Evolutionary conservation across 495 filamentous ascomycete genomes (phyloP).

Genomic region (Penicillium taxi): DNA sequence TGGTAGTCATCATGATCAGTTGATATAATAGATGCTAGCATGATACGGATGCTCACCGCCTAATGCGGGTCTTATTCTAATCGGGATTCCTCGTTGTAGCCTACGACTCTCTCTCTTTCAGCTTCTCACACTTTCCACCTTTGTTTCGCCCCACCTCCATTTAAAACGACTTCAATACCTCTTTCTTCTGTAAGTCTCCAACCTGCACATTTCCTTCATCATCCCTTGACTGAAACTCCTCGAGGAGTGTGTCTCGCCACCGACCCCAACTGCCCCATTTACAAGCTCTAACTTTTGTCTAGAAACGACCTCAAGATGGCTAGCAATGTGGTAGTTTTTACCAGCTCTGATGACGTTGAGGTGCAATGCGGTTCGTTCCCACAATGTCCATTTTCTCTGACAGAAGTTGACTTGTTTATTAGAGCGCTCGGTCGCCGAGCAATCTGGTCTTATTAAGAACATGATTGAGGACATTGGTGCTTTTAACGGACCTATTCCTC

Average conservation of each 20-base stretch:
- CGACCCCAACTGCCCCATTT: not conserved
- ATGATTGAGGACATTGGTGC: conserved; percentile 87
- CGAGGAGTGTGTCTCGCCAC: not conserved
- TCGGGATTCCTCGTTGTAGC: no score
- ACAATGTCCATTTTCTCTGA: not conserved
- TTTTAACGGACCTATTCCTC: conserved; percentile 63
- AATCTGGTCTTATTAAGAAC: conserved; percentile 93
- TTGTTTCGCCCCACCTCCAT: no score
- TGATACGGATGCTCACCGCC: no score
- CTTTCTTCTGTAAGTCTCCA: not conserved
- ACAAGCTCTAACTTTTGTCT: not conserved
- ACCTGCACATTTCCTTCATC: not conserved
- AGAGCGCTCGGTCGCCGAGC: conserved; percentile 83
- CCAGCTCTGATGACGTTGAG: conserved; percentile 49
- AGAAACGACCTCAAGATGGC: conserved; percentile 7
- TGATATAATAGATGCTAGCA: no score
- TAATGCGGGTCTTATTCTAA: no score
- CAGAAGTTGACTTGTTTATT: not conserved
- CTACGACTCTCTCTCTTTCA: not conserved
- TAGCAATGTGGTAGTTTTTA: conserved; percentile 37
- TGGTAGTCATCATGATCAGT: no score
- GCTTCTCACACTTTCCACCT: not conserved
- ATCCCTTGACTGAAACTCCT: not conserved
- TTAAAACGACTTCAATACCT: no score
- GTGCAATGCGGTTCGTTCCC: conserved; percentile 14